Evolutionary conservation across 352 stramenopile species (phyloP).

Genomic region (Pythium aquatile): DNA sequence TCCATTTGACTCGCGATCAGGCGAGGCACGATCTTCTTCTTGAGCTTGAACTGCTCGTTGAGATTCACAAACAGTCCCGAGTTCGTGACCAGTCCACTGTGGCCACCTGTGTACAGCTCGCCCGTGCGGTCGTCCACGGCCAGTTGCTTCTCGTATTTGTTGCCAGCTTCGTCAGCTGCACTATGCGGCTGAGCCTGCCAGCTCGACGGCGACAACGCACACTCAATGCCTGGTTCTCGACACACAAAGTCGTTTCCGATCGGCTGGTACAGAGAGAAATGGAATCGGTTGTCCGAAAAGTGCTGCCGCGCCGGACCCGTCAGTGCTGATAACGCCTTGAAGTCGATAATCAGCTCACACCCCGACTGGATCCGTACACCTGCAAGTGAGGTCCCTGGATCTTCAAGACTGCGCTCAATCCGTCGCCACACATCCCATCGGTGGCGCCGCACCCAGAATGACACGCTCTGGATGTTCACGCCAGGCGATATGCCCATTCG

Average conservation of each 20-base stretch:
- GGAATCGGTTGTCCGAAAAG: slow-evolving; percentile 31
- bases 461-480: slow-evolving; percentile 53
- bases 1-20: slow-evolving; percentile 19
- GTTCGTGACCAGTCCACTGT: slow-evolving; percentile 20
- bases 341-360: slow-evolving; percentile 70
- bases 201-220: slow-evolving; percentile 31
- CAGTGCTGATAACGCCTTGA: slow-evolving; percentile 39
- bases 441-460: slow-evolving; percentile 62
- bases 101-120: slow-evolving; percentile 19
- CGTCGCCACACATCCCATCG: slow-evolving; percentile 55
- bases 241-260: slow-evolving; percentile 68
- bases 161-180: slow-evolving; percentile 7
- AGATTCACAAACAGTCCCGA: slow-evolving; percentile 27
- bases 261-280: slow-evolving; percentile 47
- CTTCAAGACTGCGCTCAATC: slow-evolving; percentile 55
- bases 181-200: slow-evolving; percentile 34
- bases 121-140: slow-evolving; percentile 5
- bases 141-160: slow-evolving; percentile 14
- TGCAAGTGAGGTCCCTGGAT: slow-evolving; percentile 35
- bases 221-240: slow-evolving; percentile 32
- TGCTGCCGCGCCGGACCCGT: slow-evolving; percentile 24
- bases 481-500: slow-evolving; percentile 52
- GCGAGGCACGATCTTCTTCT: slow-evolving; percentile 27
- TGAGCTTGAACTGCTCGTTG: slow-evolving; percentile 33
- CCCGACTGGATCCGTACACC: slow-evolving; percentile 44